phyloP scores from a whole-genome alignment of 2,329 filamentous ascomycete species.

The Anisogramma anomala region DNA sequence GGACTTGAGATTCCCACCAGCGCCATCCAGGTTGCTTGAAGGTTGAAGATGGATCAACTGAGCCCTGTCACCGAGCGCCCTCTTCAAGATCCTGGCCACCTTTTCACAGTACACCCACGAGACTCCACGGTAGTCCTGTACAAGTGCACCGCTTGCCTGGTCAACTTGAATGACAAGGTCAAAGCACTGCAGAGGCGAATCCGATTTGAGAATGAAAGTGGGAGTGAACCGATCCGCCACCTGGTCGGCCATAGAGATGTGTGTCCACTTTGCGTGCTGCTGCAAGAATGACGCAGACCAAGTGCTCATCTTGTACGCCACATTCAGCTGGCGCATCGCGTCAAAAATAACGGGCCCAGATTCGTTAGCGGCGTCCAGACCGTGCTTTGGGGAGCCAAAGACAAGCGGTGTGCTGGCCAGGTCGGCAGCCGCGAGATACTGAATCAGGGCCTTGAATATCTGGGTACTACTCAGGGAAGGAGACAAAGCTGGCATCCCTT shows the following conservation, averaged over 20 bases:
- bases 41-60: slow-evolving; percentile 49
- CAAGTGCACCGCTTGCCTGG: slow-evolving; percentile 12
- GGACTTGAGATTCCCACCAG: slow-evolving; percentile 39
- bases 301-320: slow-evolving; percentile 80
- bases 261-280: slow-evolving; percentile 61
- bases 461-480: slow-evolving; percentile 80
- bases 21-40: background rate
- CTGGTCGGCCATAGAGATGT: slow-evolving; percentile 63
- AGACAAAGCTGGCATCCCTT: slow-evolving; percentile 61
- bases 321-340: slow-evolving; percentile 59
- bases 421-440: slow-evolving; percentile 68
- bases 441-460: slow-evolving; percentile 87
- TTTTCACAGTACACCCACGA: slow-evolving; percentile 39
- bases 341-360: slow-evolving; percentile 66
- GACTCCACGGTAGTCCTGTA: slow-evolving; percentile 29
- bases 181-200: slow-evolving; percentile 43
- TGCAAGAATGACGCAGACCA: slow-evolving; percentile 71
- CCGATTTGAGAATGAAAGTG: slow-evolving; percentile 61
- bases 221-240: slow-evolving; percentile 70
- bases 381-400: slow-evolving; percentile 34
- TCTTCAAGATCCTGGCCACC: slow-evolving; percentile 53
- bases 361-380: slow-evolving; percentile 31
- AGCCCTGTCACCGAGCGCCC: slow-evolving; percentile 65
- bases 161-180: slow-evolving; percentile 35
- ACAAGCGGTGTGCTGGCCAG: slow-evolving; percentile 55